phyloP scores from a whole-genome alignment of 2,329 filamentous ascomycete genomes.

The Apiospora marii region DNA sequence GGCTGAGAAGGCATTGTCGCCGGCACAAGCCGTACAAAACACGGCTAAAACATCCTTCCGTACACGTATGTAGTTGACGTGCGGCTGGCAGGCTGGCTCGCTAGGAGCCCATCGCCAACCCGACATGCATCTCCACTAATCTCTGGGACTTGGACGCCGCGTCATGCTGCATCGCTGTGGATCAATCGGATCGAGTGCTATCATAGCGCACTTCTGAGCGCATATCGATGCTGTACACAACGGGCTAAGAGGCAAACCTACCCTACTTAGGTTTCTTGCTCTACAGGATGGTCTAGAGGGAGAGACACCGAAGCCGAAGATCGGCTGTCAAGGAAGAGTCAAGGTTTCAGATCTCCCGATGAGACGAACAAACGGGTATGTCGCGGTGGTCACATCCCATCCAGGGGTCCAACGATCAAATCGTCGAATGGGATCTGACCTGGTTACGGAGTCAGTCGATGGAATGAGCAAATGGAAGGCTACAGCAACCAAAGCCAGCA shows the following conservation, averaged over 20 bases:
- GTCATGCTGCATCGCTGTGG: background rate
- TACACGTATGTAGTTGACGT: slow-evolving; percentile 1
- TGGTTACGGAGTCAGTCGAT: background rate
- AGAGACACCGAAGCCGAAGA: background rate
- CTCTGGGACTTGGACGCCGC: background rate
- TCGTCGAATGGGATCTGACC: slow-evolving; percentile 4
- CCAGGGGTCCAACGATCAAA: background rate
- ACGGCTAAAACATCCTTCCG: background rate
- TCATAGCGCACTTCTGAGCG: background rate
- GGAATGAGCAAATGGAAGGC: background rate
- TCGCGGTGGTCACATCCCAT: background rate
- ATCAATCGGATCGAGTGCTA: slow-evolving; percentile 4
- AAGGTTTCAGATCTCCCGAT: background rate
- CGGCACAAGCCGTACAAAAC: background rate
- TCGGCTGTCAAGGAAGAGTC: background rate
- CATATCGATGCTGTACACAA: background rate
- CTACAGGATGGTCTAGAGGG: background rate
- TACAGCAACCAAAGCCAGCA: background rate
- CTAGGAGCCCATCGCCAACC: background rate
- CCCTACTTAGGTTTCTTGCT: background rate
- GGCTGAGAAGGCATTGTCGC: background rate
- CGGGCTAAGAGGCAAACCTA: background rate
- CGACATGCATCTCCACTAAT: background rate
- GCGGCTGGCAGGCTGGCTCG: background rate
- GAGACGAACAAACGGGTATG: slow-evolving; percentile 5